phyloP scores from a whole-genome alignment of 129 eudicot species.

The Heracleum sosnowskyi region DNA sequence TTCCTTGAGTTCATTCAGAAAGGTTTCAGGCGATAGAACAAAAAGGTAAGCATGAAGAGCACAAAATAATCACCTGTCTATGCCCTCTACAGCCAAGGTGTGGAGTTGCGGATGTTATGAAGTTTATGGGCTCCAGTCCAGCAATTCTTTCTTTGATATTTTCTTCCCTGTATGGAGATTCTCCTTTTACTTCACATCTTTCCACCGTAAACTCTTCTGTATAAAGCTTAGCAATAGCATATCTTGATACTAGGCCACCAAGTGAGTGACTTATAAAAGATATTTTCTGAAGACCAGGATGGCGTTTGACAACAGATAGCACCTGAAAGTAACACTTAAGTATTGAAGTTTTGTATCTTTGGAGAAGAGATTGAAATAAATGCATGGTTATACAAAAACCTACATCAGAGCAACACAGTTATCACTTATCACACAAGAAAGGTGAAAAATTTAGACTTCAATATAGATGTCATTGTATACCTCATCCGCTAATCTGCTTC shows the following conservation, averaged over 20 bases:
- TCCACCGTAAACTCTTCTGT: slow-evolving; percentile 23
- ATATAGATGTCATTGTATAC: slow-evolving; percentile 27
- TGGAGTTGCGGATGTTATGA: slow-evolving; percentile 82
- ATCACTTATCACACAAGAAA: background rate
- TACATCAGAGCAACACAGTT: background rate
- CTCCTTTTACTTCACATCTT: slow-evolving; percentile 30
- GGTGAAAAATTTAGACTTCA: background rate
- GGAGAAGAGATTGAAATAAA: background rate
- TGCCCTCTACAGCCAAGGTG: slow-evolving; percentile 94
- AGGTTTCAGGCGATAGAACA: background rate
- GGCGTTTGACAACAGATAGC: slow-evolving; percentile 49
- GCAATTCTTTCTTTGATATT: slow-evolving; percentile 40
- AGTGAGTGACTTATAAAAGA: slow-evolving; percentile 92
- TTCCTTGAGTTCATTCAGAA: background rate
- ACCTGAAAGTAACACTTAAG: slow-evolving; percentile 40
- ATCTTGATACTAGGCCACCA: slow-evolving; percentile 89
- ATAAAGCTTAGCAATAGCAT: slow-evolving; percentile 81
- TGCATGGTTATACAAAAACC: background rate
- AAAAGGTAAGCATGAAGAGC: background rate
- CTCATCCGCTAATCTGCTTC: slow-evolving; percentile 90
- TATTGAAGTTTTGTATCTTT: background rate
- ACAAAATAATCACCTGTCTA: slow-evolving; percentile 45
- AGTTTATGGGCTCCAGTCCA: slow-evolving; percentile 81
- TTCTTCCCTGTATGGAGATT: slow-evolving; percentile 19
- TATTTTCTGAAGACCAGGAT: slow-evolving; percentile 68